Evolutionary conservation across 805 yeast species (phyloP), one percentile per base, ranked within the genome.

Genomic region (Metschnikowia borealis): DNA sequence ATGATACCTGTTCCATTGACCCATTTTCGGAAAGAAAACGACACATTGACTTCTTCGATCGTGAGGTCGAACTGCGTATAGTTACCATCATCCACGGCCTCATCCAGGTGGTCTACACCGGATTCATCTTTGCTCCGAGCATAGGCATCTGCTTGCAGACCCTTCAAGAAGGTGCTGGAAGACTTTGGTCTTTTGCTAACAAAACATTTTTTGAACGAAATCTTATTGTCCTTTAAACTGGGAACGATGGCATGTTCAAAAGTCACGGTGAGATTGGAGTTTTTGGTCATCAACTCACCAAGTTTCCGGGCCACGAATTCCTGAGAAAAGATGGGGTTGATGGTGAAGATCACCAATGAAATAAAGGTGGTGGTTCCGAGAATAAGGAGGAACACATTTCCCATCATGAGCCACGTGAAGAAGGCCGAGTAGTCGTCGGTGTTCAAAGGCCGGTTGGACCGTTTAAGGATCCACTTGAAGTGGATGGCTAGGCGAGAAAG

Each of bases 221-320:
- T 88, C 54, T 82, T 86, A 1, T 97, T 95, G 55, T 86, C 89
- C 38, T 84, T 77, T 97, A 97, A 91, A 49, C 88, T 89, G 0
- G 97, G 97, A 5, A 90, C 95, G 50, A 92, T 87, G 1, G 98
- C 99, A 64, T 82, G 85, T 64, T 92, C 98, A 62, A 94, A 94
- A 0, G 88, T 83, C 7, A 94, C 96, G 0, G 85, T 81, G 54
- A 91, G 69, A 8, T 89, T 87, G 1, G 95, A 83, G 62, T 90
- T 94, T 53, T 80, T 80, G 5, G 98, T 91, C 49, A 94, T 79
- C 51, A 87, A 69, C 60, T 87, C 87, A 8, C 98, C 98, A 31
- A 91, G 74, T 57, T 79, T 76, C 43, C 84, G 74, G 1, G 97
- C 97, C 29, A 92, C 84, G 47, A 83, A 79, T 61, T 92, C 97